These are phyloP conservation scores for Tolypocladium paradoxum DNA, from an alignment of 2,329 filamentous ascomycete genomes.

Conservation along the genomic window DNA sequence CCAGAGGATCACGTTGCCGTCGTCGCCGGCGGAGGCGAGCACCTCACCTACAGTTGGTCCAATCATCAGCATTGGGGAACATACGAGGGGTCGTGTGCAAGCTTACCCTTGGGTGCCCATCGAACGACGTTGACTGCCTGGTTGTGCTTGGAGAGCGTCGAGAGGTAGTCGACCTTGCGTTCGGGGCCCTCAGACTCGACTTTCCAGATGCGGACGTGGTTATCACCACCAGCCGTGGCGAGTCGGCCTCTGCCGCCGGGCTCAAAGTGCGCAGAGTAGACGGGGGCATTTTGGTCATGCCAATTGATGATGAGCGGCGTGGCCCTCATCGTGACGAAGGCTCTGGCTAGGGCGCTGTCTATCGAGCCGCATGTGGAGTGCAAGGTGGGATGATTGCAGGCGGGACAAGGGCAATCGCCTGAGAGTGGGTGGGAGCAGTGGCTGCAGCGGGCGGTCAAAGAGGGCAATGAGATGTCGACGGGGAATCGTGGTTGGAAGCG, in stretches of 20 bases:
- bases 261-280: constrained; percentile 97
- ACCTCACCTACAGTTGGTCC: constrained; percentile 57
- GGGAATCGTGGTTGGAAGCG: not conserved
- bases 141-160: constrained; percentile 85
- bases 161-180: constrained; percentile 81
- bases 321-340: constrained; percentile 68
- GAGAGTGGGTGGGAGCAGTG: not conserved
- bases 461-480: too few relatives aligned
- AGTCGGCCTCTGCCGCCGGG: constrained; percentile 82
- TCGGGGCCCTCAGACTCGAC: constrained; percentile 78
- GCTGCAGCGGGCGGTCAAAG: not conserved
- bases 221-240: constrained; percentile 90
- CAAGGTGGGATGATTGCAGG: not conserved
- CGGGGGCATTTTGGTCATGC: constrained; percentile 94
- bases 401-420: not conserved
- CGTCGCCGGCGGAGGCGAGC: constrained; percentile 89
- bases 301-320: constrained; percentile 94
- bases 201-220: constrained; percentile 93
- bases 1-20: constrained; percentile 95
- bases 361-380: constrained; percentile 18
- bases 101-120: constrained; percentile 81
- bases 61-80: constrained; percentile 2
- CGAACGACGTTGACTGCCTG: constrained; percentile 97
- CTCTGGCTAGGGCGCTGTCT: constrained; percentile 12
- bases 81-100: not conserved